A percentile compares a stretch with the other conserved stretches of the same genome.
phyloP scores from a whole-genome alignment of 2,329 filamentous ascomycete genomes.

The Ophiostoma ulmi region DNA sequence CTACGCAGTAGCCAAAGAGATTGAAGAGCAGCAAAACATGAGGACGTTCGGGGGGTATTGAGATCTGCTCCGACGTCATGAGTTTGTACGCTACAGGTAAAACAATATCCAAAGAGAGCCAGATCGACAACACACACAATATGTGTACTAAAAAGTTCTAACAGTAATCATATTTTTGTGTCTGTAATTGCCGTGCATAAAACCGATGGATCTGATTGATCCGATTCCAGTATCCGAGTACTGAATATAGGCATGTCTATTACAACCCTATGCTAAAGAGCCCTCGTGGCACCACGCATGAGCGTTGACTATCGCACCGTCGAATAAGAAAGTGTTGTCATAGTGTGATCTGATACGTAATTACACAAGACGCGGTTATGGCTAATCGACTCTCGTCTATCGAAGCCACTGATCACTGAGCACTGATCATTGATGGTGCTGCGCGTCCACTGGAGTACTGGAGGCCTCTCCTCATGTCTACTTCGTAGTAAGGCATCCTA shows the following conservation, averaged over 20 bases:
- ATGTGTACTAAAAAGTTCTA: no score
- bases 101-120: not conserved
- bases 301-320: not conserved
- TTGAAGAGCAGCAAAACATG: not conserved
- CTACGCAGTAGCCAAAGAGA: not conserved
- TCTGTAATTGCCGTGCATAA: not conserved
- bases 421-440: no score
- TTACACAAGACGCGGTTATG: not conserved
- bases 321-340: no score
- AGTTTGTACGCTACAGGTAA: not conserved
- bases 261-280: not conserved
- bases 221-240: not conserved
- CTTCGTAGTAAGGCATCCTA: not conserved
- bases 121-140: not conserved
- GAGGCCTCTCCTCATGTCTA: not conserved
- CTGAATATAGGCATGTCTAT: not conserved
- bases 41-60: not conserved
- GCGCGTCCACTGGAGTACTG: not conserved
- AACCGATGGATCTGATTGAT: not conserved
- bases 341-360: not conserved
- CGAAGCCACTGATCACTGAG: not conserved
- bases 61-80: not conserved
- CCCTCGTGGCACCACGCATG: not conserved
- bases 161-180: not conserved
- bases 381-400: not conserved